Base-by-base conservation (phyloP, 495 filamentous ascomycete genomes). In the Margaritispora aquatica region DNA sequence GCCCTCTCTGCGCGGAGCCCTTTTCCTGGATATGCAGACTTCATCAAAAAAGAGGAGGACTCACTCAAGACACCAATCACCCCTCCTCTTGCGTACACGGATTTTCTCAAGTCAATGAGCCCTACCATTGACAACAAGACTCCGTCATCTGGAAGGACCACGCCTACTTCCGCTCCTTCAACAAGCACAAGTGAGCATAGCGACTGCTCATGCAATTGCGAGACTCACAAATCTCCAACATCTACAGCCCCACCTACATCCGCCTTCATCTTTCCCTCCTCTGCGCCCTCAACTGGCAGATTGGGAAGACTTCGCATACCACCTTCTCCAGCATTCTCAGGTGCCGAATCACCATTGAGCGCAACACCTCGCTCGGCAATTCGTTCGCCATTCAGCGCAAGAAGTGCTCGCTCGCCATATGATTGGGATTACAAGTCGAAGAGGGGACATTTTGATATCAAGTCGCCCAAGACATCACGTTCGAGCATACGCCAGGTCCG, bases 71-170 rank as follows among this genome's bases (percentile, higher is more conserved):
- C 92, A 2, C 93, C 92, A 50, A 95, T 97, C 73, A 94, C 88
- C n/a, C 92, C 93, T 26, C 93, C 93, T 1, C 76, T 80, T 3
- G 91, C 93, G 55, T 97, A 97, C 68, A 88, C 90, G 44, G 89
- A 97, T 64, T 97, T 97, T 68, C 83, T 97, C 55, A 89, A 89
- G 66, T 67, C 71, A 59, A 77, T 80, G 74, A 70, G 66, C 47
- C 70, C 71, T 19, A 66, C 68, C 22, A 61, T 65, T 15, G 65
- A 72, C 41, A 73, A 72, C 55, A 44, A 44, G 38, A 7, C 38
- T 65, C 66, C 52, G 13, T 66, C 64, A 17, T 61, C 61, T 24
- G 73, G 73, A 58, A 61, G 60, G 68, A 73, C 60, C 8, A 61
- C 71, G 34, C 69, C 65, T 22, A 78, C 81, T 34, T 80, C 75